Conservation (phyloP, 2,329 filamentous ascomycete species). For the Paecilomyces formosus region DNA sequence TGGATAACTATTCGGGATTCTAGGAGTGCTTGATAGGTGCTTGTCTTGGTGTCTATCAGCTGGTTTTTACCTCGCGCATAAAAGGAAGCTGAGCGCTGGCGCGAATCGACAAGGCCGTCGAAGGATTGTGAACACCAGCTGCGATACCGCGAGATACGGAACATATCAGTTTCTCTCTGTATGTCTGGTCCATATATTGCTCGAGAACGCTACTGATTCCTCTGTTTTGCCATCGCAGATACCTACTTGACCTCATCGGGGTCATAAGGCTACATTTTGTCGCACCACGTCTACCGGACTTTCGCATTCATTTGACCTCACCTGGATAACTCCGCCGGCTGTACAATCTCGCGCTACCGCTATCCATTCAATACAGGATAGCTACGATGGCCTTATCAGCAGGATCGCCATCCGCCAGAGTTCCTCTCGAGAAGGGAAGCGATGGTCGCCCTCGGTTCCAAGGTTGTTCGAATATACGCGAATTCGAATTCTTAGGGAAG, state of each 20-base stretch:
- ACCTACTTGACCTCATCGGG: no score
- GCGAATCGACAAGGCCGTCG: neutral
- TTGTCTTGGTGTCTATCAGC: neutral
- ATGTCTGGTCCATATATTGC: neutral
- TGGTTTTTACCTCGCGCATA: neutral
- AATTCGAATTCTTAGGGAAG: conserved; percentile 39
- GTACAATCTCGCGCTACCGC: neutral
- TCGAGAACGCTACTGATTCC: neutral
- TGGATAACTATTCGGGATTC: neutral
- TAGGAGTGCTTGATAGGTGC: neutral
- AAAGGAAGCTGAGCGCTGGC: neutral
- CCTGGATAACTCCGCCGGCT: neutral
- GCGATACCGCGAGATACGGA: neutral
- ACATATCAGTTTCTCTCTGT: neutral
- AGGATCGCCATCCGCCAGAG: conserved; percentile 17
- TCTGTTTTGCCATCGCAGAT: neutral
- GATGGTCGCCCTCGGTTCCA: conserved; percentile 56
- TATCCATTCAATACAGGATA: neutral
- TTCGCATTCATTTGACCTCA: neutral
- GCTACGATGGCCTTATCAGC: conserved; percentile 24
- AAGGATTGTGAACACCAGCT: neutral
- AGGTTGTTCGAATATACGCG: conserved; percentile 61
- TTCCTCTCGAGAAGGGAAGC: conserved; percentile 38
- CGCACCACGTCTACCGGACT: neutral
- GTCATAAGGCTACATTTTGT: neutral